Evolutionary conservation across 208 protist genomes (phyloP), one percentile per base, ranked within the genome.

Genomic region (Crithidia fasciculata): DNA sequence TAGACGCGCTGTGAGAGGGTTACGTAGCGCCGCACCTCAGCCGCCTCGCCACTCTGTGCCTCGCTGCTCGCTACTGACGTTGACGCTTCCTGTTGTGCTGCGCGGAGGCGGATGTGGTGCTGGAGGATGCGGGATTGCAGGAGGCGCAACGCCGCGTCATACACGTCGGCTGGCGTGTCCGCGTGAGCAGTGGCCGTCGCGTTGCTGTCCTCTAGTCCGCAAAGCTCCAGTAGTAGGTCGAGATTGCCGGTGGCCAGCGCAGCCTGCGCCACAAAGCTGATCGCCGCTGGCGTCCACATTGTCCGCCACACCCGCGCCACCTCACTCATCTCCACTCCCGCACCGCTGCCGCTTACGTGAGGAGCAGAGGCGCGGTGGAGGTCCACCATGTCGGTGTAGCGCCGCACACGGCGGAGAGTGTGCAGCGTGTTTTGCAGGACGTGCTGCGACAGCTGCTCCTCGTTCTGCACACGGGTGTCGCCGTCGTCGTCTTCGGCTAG

Each of bases 211-310:
- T 13, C 52, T 9, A 72, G 36, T 6, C 70, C 71, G 45, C 65
- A 74, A 13, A 81, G 52, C 36, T 69, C 65, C n/a, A 89, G 74
- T 13, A 94, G 87, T 28, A 89, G 19, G 15, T 65, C 63, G 8
- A 89, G 61, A 28, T 90, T 70, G 9, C 75, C 66, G 19, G 69
- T 71, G 52, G 80, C 83, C 62, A 92, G 75, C 49, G 83, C 87
- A 2, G 85, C 85, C 65, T 94, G 89, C 8, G 89, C 84, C 5
- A 92, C 78, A 13, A 87, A 81, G 37, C 78, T 47, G 39, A 83
- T 52, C 13, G 85, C 84, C 4, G 68, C 52, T 10, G 81, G 53
- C 0, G 89, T 78, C 86, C 86, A 89, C 73, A 83, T 75, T 13
- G 37, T 39, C 18, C 53, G 68, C 55, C 70, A 78, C 60, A 85